Conservation (phyloP, 331 rosid genomes). For the Saraca asoca region DNA sequence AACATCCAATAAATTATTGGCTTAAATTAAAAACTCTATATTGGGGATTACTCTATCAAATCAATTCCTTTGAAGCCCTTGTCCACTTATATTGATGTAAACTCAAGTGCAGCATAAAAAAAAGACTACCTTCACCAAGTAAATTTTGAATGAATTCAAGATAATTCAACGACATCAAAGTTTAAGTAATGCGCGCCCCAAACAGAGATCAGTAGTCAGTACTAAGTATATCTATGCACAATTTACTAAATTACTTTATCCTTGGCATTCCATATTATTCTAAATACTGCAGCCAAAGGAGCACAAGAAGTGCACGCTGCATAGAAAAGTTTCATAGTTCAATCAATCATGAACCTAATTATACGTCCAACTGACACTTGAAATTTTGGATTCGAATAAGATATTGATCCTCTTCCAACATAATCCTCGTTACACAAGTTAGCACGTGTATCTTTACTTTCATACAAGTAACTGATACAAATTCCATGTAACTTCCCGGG, state of each 20-base stretch:
- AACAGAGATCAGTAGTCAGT: constrained; percentile 1
- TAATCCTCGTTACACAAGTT: constrained; percentile 7
- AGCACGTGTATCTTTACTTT: constrained; percentile 9
- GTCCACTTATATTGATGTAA: neutral
- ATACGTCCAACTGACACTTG: neutral
- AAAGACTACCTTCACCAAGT: constrained; percentile 7
- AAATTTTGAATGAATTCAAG: neutral
- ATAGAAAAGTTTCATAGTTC: neutral
- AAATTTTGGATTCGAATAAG: neutral
- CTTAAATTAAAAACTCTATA: neutral
- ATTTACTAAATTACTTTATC: neutral
- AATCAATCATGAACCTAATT: constrained; percentile 1
- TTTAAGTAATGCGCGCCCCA: neutral
- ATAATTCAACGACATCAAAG: neutral
- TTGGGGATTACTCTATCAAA: no score
- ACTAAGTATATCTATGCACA: neutral
- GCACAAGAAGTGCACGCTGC: neutral
- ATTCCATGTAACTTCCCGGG: neutral
- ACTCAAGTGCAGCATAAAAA: neutral
- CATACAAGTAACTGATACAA: neutral
- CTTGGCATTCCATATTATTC: constrained; percentile 10
- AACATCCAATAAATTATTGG: neutral
- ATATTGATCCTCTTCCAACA: neutral
- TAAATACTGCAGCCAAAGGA: constrained; percentile 16
- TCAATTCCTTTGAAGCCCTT: no score